Evolutionary conservation across 2,329 filamentous ascomycete genomes (phyloP).

Genomic region (Thielaviopsis musarum): DNA sequence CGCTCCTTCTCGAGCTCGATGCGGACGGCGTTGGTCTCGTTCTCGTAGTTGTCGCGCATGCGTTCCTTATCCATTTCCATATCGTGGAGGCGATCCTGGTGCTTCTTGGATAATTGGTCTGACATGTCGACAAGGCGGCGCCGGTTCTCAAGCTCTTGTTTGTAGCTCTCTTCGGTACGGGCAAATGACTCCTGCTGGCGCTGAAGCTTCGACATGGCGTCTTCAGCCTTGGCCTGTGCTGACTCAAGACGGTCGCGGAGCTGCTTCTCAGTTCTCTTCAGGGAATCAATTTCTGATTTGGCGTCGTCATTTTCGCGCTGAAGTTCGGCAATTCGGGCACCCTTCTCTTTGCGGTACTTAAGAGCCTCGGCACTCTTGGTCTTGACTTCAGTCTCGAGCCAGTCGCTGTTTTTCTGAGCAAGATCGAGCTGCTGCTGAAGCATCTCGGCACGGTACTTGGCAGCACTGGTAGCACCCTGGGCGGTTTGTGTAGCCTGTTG

Average conservation of each 20-base stretch:
- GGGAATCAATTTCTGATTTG: constrained; percentile 55
- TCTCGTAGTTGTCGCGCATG: constrained; percentile 48
- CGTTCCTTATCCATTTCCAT: constrained; percentile 45
- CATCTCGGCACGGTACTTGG: constrained; percentile 81
- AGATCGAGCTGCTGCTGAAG: constrained; percentile 82
- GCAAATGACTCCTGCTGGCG: constrained; percentile 71
- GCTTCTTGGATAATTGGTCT: constrained; percentile 56
- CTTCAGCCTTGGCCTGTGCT: constrained; percentile 72
- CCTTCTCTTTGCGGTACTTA: constrained; percentile 90
- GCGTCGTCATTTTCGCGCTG: constrained; percentile 81
- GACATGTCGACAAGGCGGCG: constrained; percentile 70
- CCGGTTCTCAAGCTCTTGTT: constrained; percentile 68
- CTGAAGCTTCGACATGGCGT: constrained; percentile 65
- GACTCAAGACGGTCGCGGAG: constrained; percentile 70
- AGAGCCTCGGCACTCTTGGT: constrained; percentile 74
- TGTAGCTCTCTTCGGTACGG: constrained; percentile 70
- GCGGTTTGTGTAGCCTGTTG: constrained; percentile 74
- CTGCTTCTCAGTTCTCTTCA: constrained; percentile 64
- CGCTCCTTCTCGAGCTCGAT: constrained; percentile 40
- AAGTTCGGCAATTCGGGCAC: constrained; percentile 70
- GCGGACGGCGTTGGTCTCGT: constrained; percentile 37
- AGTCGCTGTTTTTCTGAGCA: constrained; percentile 79
- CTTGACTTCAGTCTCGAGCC: constrained; percentile 82
- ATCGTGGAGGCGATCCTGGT: constrained; percentile 52
- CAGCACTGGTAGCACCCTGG: constrained; percentile 60